Conservation (phyloP, 192 early-diverging fungal species). For the Powellomyces hirtus region DNA sequence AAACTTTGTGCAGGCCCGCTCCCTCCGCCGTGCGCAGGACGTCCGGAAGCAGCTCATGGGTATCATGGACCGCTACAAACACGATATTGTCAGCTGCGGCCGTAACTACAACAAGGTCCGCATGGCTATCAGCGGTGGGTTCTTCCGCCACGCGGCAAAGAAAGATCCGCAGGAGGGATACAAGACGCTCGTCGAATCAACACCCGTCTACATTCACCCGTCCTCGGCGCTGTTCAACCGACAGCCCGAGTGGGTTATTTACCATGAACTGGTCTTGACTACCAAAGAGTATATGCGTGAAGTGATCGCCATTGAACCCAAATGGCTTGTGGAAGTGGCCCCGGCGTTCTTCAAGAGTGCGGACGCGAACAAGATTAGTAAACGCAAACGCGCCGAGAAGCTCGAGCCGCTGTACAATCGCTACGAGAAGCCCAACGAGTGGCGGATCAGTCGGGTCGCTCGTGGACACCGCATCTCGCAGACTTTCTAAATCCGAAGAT, state of each 20-base stretch:
- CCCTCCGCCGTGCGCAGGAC: slow-evolving; percentile 93
- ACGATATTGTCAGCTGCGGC: slow-evolving; percentile 92
- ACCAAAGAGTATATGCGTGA: slow-evolving; percentile 93
- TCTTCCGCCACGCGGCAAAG: slow-evolving; percentile 95
- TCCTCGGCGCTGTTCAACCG: slow-evolving; percentile 94
- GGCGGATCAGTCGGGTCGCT: slow-evolving; percentile 69
- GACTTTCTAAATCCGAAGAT: slow-evolving; percentile 24
- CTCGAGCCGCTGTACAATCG: slow-evolving; percentile 81
- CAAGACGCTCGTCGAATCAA: slow-evolving; percentile 97
- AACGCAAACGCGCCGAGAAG: slow-evolving; percentile 90
- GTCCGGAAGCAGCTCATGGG: slow-evolving; percentile 93
- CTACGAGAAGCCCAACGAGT: slow-evolving; percentile 96
- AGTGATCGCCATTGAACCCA: slow-evolving; percentile 83
- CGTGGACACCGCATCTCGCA: slow-evolving; percentile 34
- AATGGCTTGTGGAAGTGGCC: slow-evolving; percentile 93
- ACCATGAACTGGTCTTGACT: slow-evolving; percentile 87
- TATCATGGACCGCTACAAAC: slow-evolving; percentile 86
- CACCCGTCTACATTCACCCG: slow-evolving; percentile 97
- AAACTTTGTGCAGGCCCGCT: slow-evolving; percentile 91
- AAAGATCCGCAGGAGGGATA: slow-evolving; percentile 99
- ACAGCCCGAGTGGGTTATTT: slow-evolving; percentile 93
- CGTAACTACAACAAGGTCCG: slow-evolving; percentile 93
- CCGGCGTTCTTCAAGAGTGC: slow-evolving; percentile 97
- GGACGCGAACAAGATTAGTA: slow-evolving; percentile 91
- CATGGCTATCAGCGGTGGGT: slow-evolving; percentile 85